Conservation (phyloP, 192 early-diverging fungal species). For the Spinellus fusiger region DNA sequence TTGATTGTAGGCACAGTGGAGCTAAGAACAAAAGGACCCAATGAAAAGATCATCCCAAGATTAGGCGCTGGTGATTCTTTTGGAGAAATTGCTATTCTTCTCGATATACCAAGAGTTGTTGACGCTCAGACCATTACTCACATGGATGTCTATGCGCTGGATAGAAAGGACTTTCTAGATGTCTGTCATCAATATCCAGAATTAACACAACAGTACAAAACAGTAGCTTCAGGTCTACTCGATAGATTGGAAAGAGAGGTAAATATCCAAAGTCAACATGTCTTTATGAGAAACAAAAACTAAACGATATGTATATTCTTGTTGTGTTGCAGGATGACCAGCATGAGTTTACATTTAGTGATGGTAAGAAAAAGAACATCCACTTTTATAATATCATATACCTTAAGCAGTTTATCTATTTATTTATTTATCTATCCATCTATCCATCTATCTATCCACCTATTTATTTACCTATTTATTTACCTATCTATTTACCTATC, state of each 20-base stretch:
- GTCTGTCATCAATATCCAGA: conserved; percentile 29
- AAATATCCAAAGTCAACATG: too few relatives aligned
- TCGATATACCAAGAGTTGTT: conserved; percentile 42
- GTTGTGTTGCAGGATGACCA: neutral
- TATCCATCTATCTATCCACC: too few relatives aligned
- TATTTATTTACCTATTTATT: too few relatives aligned
- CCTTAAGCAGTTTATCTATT: too few relatives aligned
- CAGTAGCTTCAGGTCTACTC: conserved; percentile 7
- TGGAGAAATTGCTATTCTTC: conserved; percentile 42
- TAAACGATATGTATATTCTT: too few relatives aligned
- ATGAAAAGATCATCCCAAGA: conserved; percentile 11
- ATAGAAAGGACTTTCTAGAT: conserved; percentile 28
- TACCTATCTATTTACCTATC: too few relatives aligned
- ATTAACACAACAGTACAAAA: conserved; percentile 8
- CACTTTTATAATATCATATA: neutral
- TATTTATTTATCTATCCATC: too few relatives aligned
- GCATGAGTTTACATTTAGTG: neutral
- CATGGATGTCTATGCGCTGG: conserved; percentile 44
- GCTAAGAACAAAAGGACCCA: conserved; percentile 4
- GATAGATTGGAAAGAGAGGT: neutral
- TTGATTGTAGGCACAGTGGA: conserved; percentile 6
- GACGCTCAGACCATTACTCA: conserved; percentile 40
- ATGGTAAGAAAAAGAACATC: neutral
- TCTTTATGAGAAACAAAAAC: too few relatives aligned
- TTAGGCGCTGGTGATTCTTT: conserved; percentile 42